Evolutionary conservation across 176 grass and related monocot species (phyloP).

Genomic region (Poa pratensis): DNA sequence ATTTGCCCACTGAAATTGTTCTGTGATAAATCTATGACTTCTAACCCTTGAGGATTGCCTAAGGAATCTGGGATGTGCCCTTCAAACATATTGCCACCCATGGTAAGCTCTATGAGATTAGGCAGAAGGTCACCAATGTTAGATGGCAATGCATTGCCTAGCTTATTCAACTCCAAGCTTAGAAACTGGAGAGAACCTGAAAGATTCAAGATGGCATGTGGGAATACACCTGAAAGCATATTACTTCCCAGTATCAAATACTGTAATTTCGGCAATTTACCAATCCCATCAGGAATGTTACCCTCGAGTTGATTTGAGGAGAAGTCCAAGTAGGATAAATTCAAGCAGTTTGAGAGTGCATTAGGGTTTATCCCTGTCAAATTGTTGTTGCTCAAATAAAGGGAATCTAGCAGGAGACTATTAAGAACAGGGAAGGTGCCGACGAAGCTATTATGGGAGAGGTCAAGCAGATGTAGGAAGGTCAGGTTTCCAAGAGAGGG

Average conservation of each 20-base stretch:
- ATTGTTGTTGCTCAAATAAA: too few species aligned
- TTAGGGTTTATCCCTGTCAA: too few species aligned
- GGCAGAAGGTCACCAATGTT: slow-evolving; percentile 29
- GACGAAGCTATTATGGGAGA: too few species aligned
- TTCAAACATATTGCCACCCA: background rate
- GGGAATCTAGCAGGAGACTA: too few species aligned
- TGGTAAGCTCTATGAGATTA: background rate
- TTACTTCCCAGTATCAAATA: accelerated
- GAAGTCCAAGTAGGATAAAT: too few species aligned
- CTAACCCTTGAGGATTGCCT: slow-evolving; percentile 12
- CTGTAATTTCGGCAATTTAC: background rate
- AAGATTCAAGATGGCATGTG: background rate
- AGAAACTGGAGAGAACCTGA: background rate
- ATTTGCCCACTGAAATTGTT: slow-evolving; percentile 29
- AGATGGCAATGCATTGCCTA: background rate
- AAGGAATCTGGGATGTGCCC: slow-evolving; percentile 46
- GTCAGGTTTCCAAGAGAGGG: background rate
- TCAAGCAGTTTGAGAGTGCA: too few species aligned
- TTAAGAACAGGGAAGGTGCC: too few species aligned
- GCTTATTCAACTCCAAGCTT: background rate
- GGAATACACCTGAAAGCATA: background rate
- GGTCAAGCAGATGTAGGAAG: background rate
- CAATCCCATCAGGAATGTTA: background rate
- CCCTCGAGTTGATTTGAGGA: too few species aligned
- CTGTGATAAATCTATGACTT: background rate